Evolutionary conservation across 345 rosid species (phyloP).

Genomic region (Ricinus communis): DNA sequence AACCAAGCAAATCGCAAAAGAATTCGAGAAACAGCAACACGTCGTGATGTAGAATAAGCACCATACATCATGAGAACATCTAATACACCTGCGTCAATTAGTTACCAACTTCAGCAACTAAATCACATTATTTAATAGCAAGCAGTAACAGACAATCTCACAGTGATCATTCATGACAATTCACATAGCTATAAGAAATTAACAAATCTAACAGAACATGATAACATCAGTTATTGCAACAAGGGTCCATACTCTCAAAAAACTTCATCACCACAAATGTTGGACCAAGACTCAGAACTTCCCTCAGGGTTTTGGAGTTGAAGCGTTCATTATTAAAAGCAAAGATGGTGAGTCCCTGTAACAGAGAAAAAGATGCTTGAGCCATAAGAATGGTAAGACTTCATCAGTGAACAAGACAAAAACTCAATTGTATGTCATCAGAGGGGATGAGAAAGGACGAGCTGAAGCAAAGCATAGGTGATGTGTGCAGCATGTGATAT

Average conservation of each 20-base stretch:
- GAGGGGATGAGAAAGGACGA: background rate
- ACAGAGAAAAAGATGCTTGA: background rate
- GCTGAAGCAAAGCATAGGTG: background rate
- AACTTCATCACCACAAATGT: conserved; percentile 95
- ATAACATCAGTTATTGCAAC: background rate
- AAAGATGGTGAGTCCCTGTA: conserved; percentile 80
- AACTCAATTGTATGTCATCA: background rate
- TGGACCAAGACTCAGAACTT: conserved; percentile 91
- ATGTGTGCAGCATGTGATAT: background rate
- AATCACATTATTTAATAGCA: conserved; percentile 10
- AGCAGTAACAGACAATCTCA: background rate
- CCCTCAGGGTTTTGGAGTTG: conserved; percentile 52
- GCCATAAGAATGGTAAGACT: background rate
- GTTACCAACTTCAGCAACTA: conserved; percentile 17
- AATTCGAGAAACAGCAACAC: conserved; percentile 77
- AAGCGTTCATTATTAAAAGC: conserved; percentile 68
- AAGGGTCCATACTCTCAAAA: conserved; percentile 61
- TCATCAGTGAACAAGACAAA: background rate
- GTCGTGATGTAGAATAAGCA: conserved; percentile 85
- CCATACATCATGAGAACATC: conserved; percentile 96
- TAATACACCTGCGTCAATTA: conserved; percentile 62
- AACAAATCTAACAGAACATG: background rate
- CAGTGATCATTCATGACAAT: background rate
- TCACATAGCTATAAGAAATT: background rate
- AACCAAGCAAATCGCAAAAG: conserved; percentile 88